Evolutionary conservation across 2,329 filamentous ascomycete genomes (phyloP), one percentile per base, ranked within the genome.

Genomic region (Claviceps spartinae): DNA sequence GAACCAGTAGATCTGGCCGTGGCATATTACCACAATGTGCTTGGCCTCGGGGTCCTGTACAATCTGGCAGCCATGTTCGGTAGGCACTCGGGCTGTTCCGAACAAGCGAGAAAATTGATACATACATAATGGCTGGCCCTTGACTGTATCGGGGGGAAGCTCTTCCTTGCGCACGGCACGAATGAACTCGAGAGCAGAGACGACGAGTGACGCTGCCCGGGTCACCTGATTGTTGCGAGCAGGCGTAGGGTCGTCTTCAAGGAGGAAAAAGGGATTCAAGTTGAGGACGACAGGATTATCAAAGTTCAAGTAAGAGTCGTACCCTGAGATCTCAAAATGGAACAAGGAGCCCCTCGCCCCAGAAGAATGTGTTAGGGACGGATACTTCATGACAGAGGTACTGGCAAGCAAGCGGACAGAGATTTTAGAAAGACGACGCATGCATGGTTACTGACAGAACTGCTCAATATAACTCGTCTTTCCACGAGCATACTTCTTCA

Each of bases 1-100:
- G 61, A 98, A 98, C 91, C 91, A 97, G 69, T 98, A 98, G 62
- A 97, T 90, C 59, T 98, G 93, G 1, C 93, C 93, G 57, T 91
- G 87, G 63, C 88, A 95, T 69, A 97, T 77, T 44, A 97, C 88
- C 9, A 96, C 86, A 40, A 98, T 75, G 66, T 98, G 93, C 69
- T 89, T 95, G 3, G 91, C 88, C n/a, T 83, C 80, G 0, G 89
- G 86, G 61, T 97, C 90, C 65, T 97, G 90, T 57, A 90, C 89
- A 61, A 98, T 97, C 60, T 95, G 86, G 65, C 93, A 98, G 5
- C 93, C 93, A 63, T 93, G 84, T 34, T 95, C 88, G 0, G 91
- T 97, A 0, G 93, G 93, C 8, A 98, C 87, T 58, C 93, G 82
- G 46, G 93, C 90, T 1, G 93, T 97, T 49, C 93, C 93, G 62